Base-by-base conservation (phyloP, 2,329 filamentous ascomycete species). In the Fusarium oxysporum region DNA sequence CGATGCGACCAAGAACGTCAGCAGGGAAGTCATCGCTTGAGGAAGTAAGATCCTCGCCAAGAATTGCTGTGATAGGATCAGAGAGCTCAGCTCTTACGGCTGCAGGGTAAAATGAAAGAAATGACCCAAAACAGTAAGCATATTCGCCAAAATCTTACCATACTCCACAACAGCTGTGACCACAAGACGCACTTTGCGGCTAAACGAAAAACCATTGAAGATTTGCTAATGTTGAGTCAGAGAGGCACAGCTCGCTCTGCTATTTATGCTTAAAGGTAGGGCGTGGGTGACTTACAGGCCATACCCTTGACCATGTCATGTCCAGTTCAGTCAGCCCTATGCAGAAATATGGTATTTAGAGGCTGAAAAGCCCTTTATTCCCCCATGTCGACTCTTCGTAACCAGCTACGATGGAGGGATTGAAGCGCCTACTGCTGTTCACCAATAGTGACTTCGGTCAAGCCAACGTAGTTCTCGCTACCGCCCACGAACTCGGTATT, bases 321-420 rank as follows among this genome's bases (percentile, higher is more conserved):
- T 12, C 12, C 13, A 21, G 14, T 21, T 38, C 33, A 53, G 33
- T 38, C 33, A 53, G 33, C 50, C 33, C 23, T 53, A 37, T 3
- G 12, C 17, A 1, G 4, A 10, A 25, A 6, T n/a, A 8, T 3
- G 9, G 28, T 37, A 37, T 21, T 37, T 37, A 37, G 10, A 53
- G 6, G 5, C 8, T 4, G 2, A 12, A 2, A 53, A 1, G 23
- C 32, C 6, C 19, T 37, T 21, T 8, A 3, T 37, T 25, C 12
- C 17, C n/a, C 10, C n/a, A 50, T 11, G 3, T 3, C 6, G 8
- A 10, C 6, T 25, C 17, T 35, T 10, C 3, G 8, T 0, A 3
- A 8, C 35, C 2, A 0, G 3, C 1, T 12, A 30, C 3, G 0
- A 61, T 57, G 58, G 7, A 23, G 1, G 7, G 1, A 3, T 11